A percentile compares a stretch with the other conserved stretches of the same genome.
Evolutionary conservation across 352 stramenopile species (phyloP).

Genomic region (Globisporangium canariense): DNA sequence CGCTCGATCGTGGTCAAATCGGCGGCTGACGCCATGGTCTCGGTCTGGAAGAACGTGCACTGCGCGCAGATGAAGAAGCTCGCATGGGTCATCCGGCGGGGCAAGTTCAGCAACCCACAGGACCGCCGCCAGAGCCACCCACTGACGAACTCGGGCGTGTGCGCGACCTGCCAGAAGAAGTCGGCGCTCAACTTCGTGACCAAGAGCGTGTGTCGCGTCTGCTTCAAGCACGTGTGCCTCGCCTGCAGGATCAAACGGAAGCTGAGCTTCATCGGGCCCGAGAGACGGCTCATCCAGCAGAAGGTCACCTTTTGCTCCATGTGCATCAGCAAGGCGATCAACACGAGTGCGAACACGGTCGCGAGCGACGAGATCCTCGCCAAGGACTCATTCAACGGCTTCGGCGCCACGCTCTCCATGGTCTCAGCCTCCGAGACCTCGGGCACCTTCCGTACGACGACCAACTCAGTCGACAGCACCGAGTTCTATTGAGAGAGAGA

Average conservation of each 20-base stretch:
- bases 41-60: slow-evolving; percentile 35
- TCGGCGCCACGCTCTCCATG: slow-evolving; percentile 8
- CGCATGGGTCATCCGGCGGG: slow-evolving; percentile 32
- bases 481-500: slow-evolving; percentile 1
- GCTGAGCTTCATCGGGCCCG: slow-evolving; percentile 35
- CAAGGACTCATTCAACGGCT: slow-evolving; percentile 19
- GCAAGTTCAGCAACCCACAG: slow-evolving; percentile 15
- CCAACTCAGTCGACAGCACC: slow-evolving; percentile 12
- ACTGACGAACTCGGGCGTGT: not conserved
- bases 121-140: not conserved
- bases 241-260: slow-evolving; percentile 35
- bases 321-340: slow-evolving; percentile 39
- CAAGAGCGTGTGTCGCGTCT: slow-evolving; percentile 28
- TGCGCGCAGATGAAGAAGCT: slow-evolving; percentile 59
- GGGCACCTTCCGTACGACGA: slow-evolving; percentile 1
- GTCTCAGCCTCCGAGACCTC: slow-evolving; percentile 4
- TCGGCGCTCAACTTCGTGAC: slow-evolving; percentile 23
- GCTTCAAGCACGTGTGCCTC: slow-evolving; percentile 30
- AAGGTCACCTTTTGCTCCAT: slow-evolving; percentile 36
- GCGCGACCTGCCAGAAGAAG: slow-evolving; percentile 28
- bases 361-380: slow-evolving; percentile 20
- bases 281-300: slow-evolving; percentile 28
- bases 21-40: slow-evolving; percentile 37
- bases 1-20: slow-evolving; percentile 48
- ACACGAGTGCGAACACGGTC: slow-evolving; percentile 25